Evolutionary conservation across 192 early-diverging fungal genomes (phyloP), one percentile per base, ranked within the genome.

Genomic region (Chytriomyces hyalinus): DNA sequence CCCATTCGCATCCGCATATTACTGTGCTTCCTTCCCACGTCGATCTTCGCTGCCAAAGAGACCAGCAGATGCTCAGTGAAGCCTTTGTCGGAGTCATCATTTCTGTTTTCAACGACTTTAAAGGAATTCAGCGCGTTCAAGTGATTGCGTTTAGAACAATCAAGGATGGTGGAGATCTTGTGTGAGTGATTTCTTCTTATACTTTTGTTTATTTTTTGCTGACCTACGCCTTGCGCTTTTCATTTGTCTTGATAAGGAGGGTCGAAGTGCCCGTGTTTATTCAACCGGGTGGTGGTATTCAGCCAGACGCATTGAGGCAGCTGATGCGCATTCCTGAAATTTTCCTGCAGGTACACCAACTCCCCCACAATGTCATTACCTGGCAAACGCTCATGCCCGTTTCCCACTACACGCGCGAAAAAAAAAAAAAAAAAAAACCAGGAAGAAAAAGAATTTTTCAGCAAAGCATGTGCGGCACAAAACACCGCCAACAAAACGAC

Each of bases 1-100:
- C 80, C 24, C 83, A 84, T 59, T 82, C 80, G 45, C 85, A 87
- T 62, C 85, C 85, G 2, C 81, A 87, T 65, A 83, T 87, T 24
- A 87, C 85, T 6, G 78, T 83, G 9, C 75, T 81, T 45, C 85
- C 85, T 13, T 81, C 79, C 3, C 83, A 84, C 69, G 82, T 87
- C 15, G 85, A 87, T 70, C 61, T 87, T 2, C 49, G 72, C 7
- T 85, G 83, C 47, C 85, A 87, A 73, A 48, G 78, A 15, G 72
- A 80, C 20, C 73, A 85, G 71, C 85, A 87, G 64, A 73, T 81
- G 63, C 51, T 84, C 17, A 82, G 82, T 49, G 65, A 75, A 26
- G 76, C 72, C 10, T 87, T 84, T 48, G 75, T 84, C 70, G 85
- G 85, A 49, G 28, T 84, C 20, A 83, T 87, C 67, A 65, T 84